Base-by-base conservation (phyloP, 2,329 filamentous ascomycete species). In the Ascochyta viciae-villosae region DNA sequence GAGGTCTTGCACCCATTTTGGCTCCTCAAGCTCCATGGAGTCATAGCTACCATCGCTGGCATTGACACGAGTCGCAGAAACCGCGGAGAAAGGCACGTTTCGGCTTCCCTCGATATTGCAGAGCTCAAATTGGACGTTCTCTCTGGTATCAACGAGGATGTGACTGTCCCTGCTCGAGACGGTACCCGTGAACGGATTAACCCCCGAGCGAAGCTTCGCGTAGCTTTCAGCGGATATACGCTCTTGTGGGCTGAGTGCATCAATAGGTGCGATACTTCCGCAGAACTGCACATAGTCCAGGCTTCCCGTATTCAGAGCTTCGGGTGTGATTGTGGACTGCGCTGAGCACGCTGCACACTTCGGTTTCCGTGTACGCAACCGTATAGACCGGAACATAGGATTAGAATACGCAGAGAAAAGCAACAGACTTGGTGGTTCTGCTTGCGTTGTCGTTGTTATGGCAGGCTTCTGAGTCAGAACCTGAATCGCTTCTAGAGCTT, bases 231-330 rank as follows among this genome's bases (percentile, higher is more conserved):
- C 87, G 0, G 86, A 84, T 31, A 96, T 82, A 8, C 92, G 84
- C 63, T 95, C 89, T 0, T 87, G 81, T 0, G 85, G 77, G 6
- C 67, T 71, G 1, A 96, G 80, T 3, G 89, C 60, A 9, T 80
- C 76, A 16, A 89, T 78, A 0, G 86, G 83, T 45, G 72, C 71
- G 1, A 77, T 74, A 0, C 86, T 82, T 4, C 93, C 92, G 70
- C 94, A 98, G 71, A 98, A 97, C 48, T 89, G 86, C 0, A 90
- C 83, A 71, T 98, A 98, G 71, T 97, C 91, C 42, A 93, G 79
- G 5, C 85, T 87, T 0, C 89, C 89, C 0, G 82, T 83, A 19
- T 75, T 78, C 47, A 96, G 76, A 7, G 82, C 83, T 10, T 87
- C 81, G 7, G 85, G 71, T 0, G 88, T 89, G 10, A 97, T 81